Percentiles rank a stretch among this genome's conserved stretches.
phyloP scores from a whole-genome alignment of 345 rosid genomes.

The Schrenkiella parvula region DNA sequence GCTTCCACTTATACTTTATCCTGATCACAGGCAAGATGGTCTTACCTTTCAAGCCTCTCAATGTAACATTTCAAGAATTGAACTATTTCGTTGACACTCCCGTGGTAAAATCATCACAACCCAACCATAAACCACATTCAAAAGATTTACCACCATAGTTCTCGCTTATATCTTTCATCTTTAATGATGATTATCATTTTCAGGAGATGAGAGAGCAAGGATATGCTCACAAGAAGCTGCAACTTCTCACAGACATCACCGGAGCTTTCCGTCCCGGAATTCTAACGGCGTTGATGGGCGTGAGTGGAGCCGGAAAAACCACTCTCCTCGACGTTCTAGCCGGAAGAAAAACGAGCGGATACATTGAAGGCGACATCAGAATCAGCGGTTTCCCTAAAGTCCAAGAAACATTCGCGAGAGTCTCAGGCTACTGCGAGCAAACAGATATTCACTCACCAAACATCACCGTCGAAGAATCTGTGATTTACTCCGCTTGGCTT shows the following conservation, averaged over 20 bases:
- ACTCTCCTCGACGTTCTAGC: conserved; percentile 72
- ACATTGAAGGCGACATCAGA: conserved; percentile 58
- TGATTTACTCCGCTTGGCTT: conserved; percentile 73
- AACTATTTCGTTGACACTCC: conserved; percentile 83
- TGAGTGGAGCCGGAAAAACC: conserved; percentile 88
- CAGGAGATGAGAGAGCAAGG: conserved; percentile 81
- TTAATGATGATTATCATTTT: not conserved
- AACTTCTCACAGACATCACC: conserved; percentile 54
- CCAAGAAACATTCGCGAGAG: conserved; percentile 72
- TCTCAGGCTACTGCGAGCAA: conserved; percentile 81
- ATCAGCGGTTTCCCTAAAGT: conserved; percentile 74
- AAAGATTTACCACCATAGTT: not conserved
- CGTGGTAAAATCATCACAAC: conserved; percentile 39
- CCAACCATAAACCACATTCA: not conserved
- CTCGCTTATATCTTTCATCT: not conserved
- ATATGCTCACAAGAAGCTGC: conserved; percentile 52
- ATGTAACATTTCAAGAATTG: conserved; percentile 63
- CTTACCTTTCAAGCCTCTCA: conserved; percentile 73
- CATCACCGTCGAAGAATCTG: conserved; percentile 71
- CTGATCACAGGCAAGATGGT: conserved; percentile 43
- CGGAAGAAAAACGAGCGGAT: conserved; percentile 68
- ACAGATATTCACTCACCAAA: conserved; percentile 79
- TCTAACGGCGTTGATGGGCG: conserved; percentile 72
- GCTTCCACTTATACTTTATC: not conserved
- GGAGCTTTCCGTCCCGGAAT: conserved; percentile 83